Evolutionary conservation across 2,329 filamentous ascomycete genomes (phyloP), one percentile per base, ranked within the genome.

Genomic region (Colletotrichum tamarilloi): DNA sequence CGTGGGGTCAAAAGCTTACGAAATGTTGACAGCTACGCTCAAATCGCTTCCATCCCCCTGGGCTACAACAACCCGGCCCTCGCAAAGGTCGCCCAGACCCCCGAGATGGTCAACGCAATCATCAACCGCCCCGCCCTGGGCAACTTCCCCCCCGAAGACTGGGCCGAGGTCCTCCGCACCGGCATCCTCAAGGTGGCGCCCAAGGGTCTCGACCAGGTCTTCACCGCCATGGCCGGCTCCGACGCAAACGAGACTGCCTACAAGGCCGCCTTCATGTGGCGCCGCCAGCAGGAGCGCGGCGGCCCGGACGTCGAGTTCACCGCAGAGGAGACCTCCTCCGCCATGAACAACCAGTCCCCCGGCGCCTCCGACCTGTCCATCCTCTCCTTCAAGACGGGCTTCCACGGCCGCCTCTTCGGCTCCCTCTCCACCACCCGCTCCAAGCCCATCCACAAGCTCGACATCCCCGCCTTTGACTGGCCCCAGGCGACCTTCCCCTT

Each of bases 191-290:
- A 90, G 79, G 94, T 94, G 62, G 94, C 95, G 0, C 95, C 95
- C 73, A 93, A 92, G 81, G 95, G 95, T 42, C 86, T 96, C 75
- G 86, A 95, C 87, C 94, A 98, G 83, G 95, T 98, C 77, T 97
- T 97, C 86, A 98, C 95, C 22, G 94, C 93, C 76, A 93, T 95
- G 87, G 91, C 95, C 67, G 95, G 95, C 74, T 97, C 94, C 24
- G 95, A 98, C 80, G 95, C 95, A 84, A 98, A 98, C 85, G 95
- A 98, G 86, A 93, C 94, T 42, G 95, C 95, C 56, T 98, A 95
- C 90, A 98, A 98, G 86, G 95, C 95, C 9, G 95, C 95, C 62
- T 98, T 98, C 86, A 98, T 98, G 92, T 97, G 93, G 89, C 92
- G 93, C 80, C 92, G 94, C 62, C 93, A 95, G 83, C 88, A 91